phyloP scores from a whole-genome alignment of 305 asterid genomes.

The Fraxinus velutina region DNA sequence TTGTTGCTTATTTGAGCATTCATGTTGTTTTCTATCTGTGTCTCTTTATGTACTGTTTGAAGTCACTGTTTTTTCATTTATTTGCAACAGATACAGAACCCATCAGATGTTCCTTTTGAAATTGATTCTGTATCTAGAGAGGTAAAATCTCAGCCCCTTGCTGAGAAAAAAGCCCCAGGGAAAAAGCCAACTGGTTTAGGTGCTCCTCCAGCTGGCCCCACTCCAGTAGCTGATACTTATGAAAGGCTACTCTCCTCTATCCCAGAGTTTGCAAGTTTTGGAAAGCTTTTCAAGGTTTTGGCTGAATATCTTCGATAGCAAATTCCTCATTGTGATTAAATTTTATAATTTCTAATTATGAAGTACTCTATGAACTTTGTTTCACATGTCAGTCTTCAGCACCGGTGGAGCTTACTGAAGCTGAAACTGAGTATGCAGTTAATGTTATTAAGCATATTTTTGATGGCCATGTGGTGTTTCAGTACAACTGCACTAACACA shows the following conservation, averaged over 20 bases:
- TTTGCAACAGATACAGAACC: conserved; percentile 49
- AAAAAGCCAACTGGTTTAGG: conserved; percentile 76
- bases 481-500: conserved; percentile 91
- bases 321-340: not conserved
- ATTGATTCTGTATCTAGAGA: conserved; percentile 74
- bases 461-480: conserved; percentile 74
- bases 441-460: conserved; percentile 80
- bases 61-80: conserved; percentile 20
- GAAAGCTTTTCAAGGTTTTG: conserved; percentile 89
- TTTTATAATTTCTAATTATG: conserved; percentile 19
- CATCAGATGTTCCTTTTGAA: conserved; percentile 76
- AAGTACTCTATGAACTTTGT: conserved; percentile 17
- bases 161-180: conserved; percentile 83
- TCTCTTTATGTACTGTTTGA: not conserved
- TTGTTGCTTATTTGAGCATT: conserved; percentile 7
- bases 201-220: conserved; percentile 65
- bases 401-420: conserved; percentile 92
- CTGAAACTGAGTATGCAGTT: conserved; percentile 85
- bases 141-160: conserved; percentile 79
- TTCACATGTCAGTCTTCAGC: conserved; percentile 63
- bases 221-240: conserved; percentile 67
- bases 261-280: conserved; percentile 74
- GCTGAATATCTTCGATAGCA: not conserved
- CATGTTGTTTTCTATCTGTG: conserved; percentile 19
- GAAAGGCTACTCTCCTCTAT: conserved; percentile 66